Evolutionary conservation across 2,329 filamentous ascomycete species (phyloP), one percentile per base, ranked within the genome.

Genomic region (Penicillium sp.): DNA sequence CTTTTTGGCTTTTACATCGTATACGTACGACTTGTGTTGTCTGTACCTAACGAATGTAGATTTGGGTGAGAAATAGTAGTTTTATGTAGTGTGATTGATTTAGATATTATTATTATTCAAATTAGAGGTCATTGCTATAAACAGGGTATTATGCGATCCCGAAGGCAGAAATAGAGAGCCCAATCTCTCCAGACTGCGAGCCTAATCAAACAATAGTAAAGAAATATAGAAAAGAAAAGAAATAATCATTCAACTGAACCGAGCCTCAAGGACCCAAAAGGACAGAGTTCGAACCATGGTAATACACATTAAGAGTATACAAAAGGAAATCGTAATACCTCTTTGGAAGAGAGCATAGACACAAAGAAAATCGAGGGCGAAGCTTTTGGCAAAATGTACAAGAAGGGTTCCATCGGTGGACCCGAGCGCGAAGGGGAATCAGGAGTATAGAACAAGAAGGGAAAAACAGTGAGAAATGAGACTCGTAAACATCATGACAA

Each of bases 281-380:
- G 43, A 49, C 45, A 31, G 15, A 45, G 45, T 55, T 57, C 49
- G 34, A 51, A 54, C 41, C 54, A 38, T 61, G 52, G 51, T 60
- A 53, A 60, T 61, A 61, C 57, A 61, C 53, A 61, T 61, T 60
- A 61, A 41, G 48, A 55, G 42, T 57, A 60, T 55, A 59, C 48
- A 56, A 60, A 42, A 52, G 57, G 38, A 59, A 47, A 47, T 47
- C 40, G 34, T 46, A 34, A 42, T n/a, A 37, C 15, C 43, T 50
- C 48, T 37, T 38, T 45, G 21, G 28, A 17, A 24, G 22, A 44
- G 21, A 26, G 13, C n/a, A 45, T 38, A 35, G 42, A 57, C 29
- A 48, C 21, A 45, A 53, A 32, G 26, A 37, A 48, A 44, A 48
- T 34, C 31, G 53, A 49, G 53, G 24, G 53, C 41, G 46, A 39